phyloP scores from a whole-genome alignment of 805 yeast species.

The Lipomyces sp. region DNA sequence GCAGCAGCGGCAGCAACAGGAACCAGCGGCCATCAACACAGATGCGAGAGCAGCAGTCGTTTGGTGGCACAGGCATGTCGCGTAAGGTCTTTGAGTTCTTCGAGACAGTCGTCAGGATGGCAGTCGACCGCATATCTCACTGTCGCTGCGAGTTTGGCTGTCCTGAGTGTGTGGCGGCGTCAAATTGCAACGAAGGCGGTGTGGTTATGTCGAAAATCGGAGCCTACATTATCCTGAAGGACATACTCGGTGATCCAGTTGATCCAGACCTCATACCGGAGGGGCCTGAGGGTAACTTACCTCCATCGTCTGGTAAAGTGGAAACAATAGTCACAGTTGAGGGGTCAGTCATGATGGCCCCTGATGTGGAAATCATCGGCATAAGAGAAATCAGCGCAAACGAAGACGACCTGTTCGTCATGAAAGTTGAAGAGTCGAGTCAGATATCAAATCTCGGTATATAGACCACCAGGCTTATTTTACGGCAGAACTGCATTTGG shows the following conservation, averaged over 20 bases:
- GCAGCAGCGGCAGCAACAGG: conserved; percentile 56
- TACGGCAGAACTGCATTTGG: too few relatives aligned
- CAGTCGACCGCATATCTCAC: conserved; percentile 54
- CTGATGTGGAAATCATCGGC: conserved; percentile 44
- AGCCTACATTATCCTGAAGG: conserved; percentile 63
- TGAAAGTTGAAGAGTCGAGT: conserved; percentile 10
- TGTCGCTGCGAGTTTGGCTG: conserved; percentile 69
- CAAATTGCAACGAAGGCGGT: conserved; percentile 75
- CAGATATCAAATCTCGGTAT: too few relatives aligned
- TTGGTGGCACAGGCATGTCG: conserved; percentile 55
- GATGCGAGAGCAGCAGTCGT: neutral
- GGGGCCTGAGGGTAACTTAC: conserved; percentile 79
- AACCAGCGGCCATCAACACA: neutral
- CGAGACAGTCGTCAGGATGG: conserved; percentile 59
- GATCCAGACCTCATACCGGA: conserved; percentile 46
- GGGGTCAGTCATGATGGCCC: conserved; percentile 57
- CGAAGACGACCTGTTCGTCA: conserved; percentile 1
- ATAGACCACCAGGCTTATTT: too few relatives aligned
- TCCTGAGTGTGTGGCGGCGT: conserved; percentile 81
- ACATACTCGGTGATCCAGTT: conserved; percentile 54
- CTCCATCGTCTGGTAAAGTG: conserved; percentile 47
- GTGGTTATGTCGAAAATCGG: conserved; percentile 86
- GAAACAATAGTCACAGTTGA: conserved; percentile 64
- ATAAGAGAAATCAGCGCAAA: neutral
- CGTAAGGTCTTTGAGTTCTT: conserved; percentile 76